Evolutionary conservation across 306 rosid species (phyloP).

Genomic region (Citrullus amarus): DNA sequence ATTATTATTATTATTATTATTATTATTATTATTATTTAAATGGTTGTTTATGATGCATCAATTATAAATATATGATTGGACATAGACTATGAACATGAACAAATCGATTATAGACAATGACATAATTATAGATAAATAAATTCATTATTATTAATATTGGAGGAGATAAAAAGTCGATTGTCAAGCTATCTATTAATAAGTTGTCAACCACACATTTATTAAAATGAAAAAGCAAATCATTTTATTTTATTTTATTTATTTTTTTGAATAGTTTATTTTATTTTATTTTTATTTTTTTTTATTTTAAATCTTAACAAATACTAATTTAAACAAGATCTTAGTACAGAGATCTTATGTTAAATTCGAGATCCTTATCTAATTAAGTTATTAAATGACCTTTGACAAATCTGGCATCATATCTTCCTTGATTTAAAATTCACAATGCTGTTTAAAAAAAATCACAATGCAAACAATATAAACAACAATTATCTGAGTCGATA

Average conservation of each 20-base stretch:
- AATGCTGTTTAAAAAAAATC: no score
- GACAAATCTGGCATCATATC: background rate
- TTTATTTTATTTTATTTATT: no score
- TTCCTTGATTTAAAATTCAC: background rate
- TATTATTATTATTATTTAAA: no score
- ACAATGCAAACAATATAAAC: no score
- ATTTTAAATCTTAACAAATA: background rate
- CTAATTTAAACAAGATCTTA: background rate
- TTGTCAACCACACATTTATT: background rate
- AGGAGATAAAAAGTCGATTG: background rate
- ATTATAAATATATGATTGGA: background rate
- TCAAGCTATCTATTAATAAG: background rate
- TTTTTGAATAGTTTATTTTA: no score
- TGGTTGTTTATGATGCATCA: background rate
- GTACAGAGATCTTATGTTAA: background rate
- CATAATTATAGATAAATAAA: background rate
- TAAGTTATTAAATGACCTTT: background rate
- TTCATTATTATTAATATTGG: background rate
- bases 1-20: no score
- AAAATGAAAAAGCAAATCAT: background rate
- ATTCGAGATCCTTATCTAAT: background rate
- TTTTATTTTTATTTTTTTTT: no score
- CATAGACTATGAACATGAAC: background rate
- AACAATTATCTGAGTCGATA: background rate
- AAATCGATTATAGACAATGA: background rate